A percentile compares a stretch with the other conserved stretches of the same genome.
Conservation (phyloP, 768 basidiomycete species). For the Goffeauzyma gilvescens region DNA sequence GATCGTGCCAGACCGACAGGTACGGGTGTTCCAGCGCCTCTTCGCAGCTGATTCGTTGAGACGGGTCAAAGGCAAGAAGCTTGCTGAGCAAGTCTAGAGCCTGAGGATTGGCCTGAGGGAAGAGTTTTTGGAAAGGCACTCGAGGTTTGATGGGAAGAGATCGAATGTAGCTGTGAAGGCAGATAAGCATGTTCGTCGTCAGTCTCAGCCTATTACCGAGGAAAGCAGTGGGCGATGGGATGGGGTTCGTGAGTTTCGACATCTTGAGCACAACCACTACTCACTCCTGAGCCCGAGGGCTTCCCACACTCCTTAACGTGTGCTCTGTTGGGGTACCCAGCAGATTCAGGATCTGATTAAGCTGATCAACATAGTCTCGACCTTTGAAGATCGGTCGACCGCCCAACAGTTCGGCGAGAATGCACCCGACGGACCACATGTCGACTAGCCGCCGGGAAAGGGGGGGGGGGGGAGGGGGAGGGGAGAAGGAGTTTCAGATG, state of each 20-base stretch:
- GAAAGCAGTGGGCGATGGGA: too few relatives aligned
- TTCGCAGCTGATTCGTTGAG: constrained; percentile 87
- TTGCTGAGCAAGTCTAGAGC: constrained; percentile 82
- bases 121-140: constrained; percentile 74
- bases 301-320: constrained; percentile 85
- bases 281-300: constrained; percentile 47
- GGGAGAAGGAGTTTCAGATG: too few relatives aligned
- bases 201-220: too few relatives aligned
- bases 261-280: too few relatives aligned
- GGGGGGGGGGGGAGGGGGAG: too few relatives aligned
- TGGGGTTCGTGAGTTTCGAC: too few relatives aligned
- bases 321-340: constrained; percentile 96
- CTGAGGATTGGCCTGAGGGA: constrained; percentile 80
- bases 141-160: constrained; percentile 92
- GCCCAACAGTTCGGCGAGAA: constrained; percentile 37
- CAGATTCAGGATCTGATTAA: constrained; percentile 93
- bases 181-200: too few relatives aligned
- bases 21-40: constrained; percentile 91
- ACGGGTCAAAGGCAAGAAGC: constrained; percentile 88
- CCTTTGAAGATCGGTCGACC: constrained; percentile 35
- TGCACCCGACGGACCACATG: constrained; percentile 37
- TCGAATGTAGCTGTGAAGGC: constrained; percentile 50
- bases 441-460: constrained; percentile 29
- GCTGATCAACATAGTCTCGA: constrained; percentile 71
- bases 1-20: constrained; percentile 82